Conservation (phyloP, 345 rosid species). For the Populus davidiana region DNA sequence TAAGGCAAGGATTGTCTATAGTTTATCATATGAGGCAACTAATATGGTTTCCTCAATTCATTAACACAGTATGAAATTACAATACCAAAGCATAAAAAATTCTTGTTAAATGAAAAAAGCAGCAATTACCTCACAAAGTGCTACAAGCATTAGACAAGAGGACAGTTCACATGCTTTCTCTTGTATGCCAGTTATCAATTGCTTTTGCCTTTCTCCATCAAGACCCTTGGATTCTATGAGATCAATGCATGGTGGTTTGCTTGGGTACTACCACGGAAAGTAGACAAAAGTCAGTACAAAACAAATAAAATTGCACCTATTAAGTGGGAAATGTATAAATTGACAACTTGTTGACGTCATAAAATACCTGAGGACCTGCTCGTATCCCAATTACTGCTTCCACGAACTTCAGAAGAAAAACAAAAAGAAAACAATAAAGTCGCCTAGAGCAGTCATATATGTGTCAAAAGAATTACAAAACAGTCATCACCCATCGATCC, state of each 20-base stretch:
- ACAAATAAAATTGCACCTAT: neutral
- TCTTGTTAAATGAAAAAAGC: neutral
- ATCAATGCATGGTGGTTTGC: conserved; percentile 60
- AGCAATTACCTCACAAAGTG: conserved; percentile 79
- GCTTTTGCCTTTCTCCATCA: conserved; percentile 63
- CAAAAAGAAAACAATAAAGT: neutral
- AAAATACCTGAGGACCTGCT: conserved; percentile 52
- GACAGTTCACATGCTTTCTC: conserved; percentile 60
- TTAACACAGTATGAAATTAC: neutral
- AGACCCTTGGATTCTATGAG: conserved; percentile 83
- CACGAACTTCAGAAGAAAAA: conserved; percentile 60
- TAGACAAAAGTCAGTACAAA: neutral
- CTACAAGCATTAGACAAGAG: conserved; percentile 73
- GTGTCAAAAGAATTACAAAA: neutral
- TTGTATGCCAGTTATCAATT: conserved; percentile 45
- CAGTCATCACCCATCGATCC: neutral
- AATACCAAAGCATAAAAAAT: neutral
- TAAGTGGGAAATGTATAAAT: neutral
- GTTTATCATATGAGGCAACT: neutral
- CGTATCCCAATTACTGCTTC: conserved; percentile 68
- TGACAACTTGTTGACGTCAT: neutral
- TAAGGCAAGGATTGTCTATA: neutral
- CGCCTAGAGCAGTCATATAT: neutral
- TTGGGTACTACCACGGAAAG: conserved; percentile 58
- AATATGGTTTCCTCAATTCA: neutral